Conservation (phyloP, 2,329 filamentous ascomycete genomes). For the Aspergillus aculeatus region DNA sequence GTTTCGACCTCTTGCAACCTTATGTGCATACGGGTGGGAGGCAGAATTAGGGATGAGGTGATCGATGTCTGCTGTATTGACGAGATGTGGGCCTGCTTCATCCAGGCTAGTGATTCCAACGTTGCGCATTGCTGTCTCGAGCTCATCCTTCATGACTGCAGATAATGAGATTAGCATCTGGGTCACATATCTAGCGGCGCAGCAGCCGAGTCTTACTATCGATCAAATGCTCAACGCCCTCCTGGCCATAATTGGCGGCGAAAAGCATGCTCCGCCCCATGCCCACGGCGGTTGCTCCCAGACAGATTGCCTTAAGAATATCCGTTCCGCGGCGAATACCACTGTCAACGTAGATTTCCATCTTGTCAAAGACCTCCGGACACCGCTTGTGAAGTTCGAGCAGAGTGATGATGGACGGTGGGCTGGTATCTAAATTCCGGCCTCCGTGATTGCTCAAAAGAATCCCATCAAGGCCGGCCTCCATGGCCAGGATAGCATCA, state of each 20-base stretch:
- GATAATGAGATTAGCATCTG: constrained; percentile 1
- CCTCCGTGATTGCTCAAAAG: constrained; percentile 61
- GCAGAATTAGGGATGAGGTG: constrained; percentile 45
- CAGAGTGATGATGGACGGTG: constrained; percentile 51
- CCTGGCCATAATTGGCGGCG: constrained; percentile 54
- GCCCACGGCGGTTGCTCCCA: constrained; percentile 56
- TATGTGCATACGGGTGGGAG: constrained; percentile 45
- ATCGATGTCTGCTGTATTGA: constrained; percentile 53
- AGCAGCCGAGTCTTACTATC: constrained; percentile 48
- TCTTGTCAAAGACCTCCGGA: constrained; percentile 50
- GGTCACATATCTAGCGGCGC: neutral
- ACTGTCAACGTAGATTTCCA: constrained; percentile 56
- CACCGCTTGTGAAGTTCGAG: constrained; percentile 53
- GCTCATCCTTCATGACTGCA: constrained; percentile 48
- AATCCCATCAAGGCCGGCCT: constrained; percentile 54
- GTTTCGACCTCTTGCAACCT: constrained; percentile 31
- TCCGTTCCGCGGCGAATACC: constrained; percentile 56
- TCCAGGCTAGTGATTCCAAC: constrained; percentile 47
- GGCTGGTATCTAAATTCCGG: constrained; percentile 54
- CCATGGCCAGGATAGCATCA: constrained; percentile 53
- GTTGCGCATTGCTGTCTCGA: constrained; percentile 52
- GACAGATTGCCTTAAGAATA: constrained; percentile 55
- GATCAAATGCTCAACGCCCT: constrained; percentile 55
- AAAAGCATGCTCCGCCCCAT: constrained; percentile 55
- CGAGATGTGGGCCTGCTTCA: constrained; percentile 44